Evolutionary conservation across 129 eudicot genomes (phyloP), one percentile per base, ranked within the genome.

Genomic region (Scalesia atractyloides): DNA sequence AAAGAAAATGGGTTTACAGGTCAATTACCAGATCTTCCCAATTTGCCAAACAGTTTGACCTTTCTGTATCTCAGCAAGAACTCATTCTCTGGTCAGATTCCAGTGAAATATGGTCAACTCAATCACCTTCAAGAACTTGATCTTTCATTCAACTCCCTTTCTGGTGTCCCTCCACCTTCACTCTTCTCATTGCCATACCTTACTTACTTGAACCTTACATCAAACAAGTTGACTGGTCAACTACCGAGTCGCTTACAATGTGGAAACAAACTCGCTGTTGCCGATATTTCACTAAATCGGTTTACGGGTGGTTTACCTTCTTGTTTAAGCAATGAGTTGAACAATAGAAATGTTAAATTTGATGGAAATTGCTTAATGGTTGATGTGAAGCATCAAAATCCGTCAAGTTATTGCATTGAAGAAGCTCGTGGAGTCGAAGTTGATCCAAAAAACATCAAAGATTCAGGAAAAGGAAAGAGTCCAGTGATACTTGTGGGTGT

Each of bases 201-300:
- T 11, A 77, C 69, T 56, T 76, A 73, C 75, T 68, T 87, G 18
- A 87, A 82, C 80, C 78, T 87, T 50, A 77, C 87, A 37, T 87
- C 87, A 70, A 87, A 87, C 81, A 79, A 63, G 83, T 68, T 87
- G 54, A 76, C 76, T 48, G 92, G 89, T 62, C 86, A 86, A 66
- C 80, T 87, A 4, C 82, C 92, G 53, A 70, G 57, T 66, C 85
- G 71, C 39, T 69, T 84, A 85, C 66, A 50, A 36, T 87, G 92
- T 52, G 89, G 87, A 16, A 74, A 56, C 73, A 74, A 68, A 48
- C 85, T 87, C 34, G 79, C 77, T 19, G 74, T 58, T 50, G 92
- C 84, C 20, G 87, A 84, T 65, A 82, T 87, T 52, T 87, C 92
- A 5, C 50, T 79, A 51, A 87, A 87, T 52, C 80, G 75, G 72